Evolutionary conservation across 2,329 filamentous ascomycete species (phyloP).

Genomic region (Madurella fahalii): DNA sequence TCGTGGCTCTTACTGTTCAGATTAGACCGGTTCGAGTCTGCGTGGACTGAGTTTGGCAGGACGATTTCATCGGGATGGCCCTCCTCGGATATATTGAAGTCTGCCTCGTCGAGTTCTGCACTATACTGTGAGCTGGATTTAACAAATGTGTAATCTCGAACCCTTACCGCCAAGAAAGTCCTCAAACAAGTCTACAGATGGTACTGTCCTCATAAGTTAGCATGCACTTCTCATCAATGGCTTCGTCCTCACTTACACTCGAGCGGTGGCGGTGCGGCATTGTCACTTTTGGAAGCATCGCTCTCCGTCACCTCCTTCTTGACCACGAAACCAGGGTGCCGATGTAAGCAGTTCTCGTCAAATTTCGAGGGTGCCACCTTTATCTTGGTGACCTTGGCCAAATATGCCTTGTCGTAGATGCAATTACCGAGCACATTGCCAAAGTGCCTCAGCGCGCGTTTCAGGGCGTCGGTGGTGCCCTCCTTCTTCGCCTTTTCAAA

Average conservation of each 20-base stretch:
- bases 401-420: constrained; percentile 93
- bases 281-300: constrained; percentile 23
- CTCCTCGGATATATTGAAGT: constrained; percentile 66
- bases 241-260: constrained; percentile 9
- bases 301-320: constrained; percentile 49
- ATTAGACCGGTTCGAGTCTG: constrained; percentile 28
- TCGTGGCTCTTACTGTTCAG: constrained; percentile 25
- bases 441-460: constrained; percentile 84
- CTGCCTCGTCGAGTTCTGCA: constrained; percentile 69
- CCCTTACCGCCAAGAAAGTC: constrained; percentile 47
- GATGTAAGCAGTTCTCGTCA: constrained; percentile 73
- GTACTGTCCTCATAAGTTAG: constrained; percentile 15
- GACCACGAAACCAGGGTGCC: constrained; percentile 68
- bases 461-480: constrained; percentile 89
- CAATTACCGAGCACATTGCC: constrained; percentile 98
- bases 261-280: constrained; percentile 6
- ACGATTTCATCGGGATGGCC: constrained; percentile 74
- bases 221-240: not conserved
- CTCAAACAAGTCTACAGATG: constrained; percentile 44
- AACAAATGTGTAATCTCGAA: constrained; percentile 17
- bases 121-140: constrained; percentile 1
- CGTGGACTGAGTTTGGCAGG: constrained; percentile 42
- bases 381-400: constrained; percentile 84
- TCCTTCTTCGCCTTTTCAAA: constrained; percentile 99
- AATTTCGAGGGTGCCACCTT: constrained; percentile 76